phyloP scores from a whole-genome alignment of 1,284 basidiomycete species.

The Malassezia brasiliensis region DNA sequence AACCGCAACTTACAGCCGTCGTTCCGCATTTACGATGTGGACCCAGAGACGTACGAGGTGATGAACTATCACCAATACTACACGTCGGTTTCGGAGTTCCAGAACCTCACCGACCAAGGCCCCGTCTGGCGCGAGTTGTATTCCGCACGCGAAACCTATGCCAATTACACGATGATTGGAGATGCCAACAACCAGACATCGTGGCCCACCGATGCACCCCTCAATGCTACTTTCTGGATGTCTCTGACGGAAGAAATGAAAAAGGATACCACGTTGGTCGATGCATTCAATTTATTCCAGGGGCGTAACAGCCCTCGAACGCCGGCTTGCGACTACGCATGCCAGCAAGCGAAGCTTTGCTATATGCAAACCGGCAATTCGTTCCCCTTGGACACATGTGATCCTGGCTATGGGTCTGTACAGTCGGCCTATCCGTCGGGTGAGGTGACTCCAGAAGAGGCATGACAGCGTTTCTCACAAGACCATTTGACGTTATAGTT shows the following conservation, averaged over 20 bases:
- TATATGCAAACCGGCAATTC: too few species aligned
- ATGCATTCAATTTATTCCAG: too few species aligned
- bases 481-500: too few species aligned
- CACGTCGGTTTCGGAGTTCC: slow-evolving; percentile 26
- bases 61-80: slow-evolving; percentile 43
- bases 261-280: not conserved
- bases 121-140: slow-evolving; percentile 64
- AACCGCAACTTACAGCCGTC: slow-evolving; percentile 66
- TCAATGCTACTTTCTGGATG: slow-evolving; percentile 77
- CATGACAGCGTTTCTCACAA: too few species aligned
- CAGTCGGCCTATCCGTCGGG: too few species aligned
- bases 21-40: slow-evolving; percentile 68
- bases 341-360: too few species aligned
- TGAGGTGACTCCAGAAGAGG: too few species aligned
- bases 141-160: slow-evolving; percentile 60
- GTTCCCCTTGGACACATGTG: too few species aligned
- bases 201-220: slow-evolving; percentile 61
- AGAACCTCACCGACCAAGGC: slow-evolving; percentile 51
- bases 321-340: too few species aligned
- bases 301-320: too few species aligned
- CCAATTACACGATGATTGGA: slow-evolving; percentile 50
- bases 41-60: slow-evolving; percentile 54
- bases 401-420: too few species aligned
- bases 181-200: slow-evolving; percentile 2
- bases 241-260: slow-evolving; percentile 60